A percentile compares a stretch with the other conserved stretches of the same genome.
phyloP scores from a whole-genome alignment of 2,329 filamentous ascomycete species.

The Microdochium trichocladiopsis region DNA sequence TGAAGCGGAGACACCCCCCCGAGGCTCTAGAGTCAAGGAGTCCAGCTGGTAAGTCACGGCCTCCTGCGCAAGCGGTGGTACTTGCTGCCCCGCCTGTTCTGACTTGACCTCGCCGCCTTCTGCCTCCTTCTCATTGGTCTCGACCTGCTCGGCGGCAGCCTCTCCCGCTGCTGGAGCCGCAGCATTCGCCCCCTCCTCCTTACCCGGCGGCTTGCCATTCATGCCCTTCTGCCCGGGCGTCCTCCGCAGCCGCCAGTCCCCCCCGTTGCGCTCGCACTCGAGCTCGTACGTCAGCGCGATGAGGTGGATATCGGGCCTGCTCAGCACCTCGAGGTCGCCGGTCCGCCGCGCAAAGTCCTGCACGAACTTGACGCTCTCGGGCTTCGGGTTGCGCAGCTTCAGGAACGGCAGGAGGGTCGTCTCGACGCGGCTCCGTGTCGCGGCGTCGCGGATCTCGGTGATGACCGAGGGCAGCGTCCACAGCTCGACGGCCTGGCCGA shows the following conservation, averaged over 20 bases:
- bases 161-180: not conserved
- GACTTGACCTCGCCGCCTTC: constrained; percentile 4
- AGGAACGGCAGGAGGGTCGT: constrained; percentile 82
- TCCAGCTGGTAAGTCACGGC: constrained; percentile 2
- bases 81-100: constrained; percentile 1
- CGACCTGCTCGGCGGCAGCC: constrained; percentile 12
- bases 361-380: constrained; percentile 72
- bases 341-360: constrained; percentile 82
- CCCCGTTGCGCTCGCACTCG: constrained; percentile 86
- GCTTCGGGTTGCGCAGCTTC: constrained; percentile 64
- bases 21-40: not conserved
- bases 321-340: constrained; percentile 82
- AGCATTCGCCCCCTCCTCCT: constrained; percentile 19
- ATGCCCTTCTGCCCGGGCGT: constrained; percentile 72
- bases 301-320: constrained; percentile 81
- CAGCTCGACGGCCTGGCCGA: constrained; percentile 68
- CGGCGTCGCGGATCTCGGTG: constrained; percentile 79
- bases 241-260: constrained; percentile 76
- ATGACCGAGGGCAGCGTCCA: constrained; percentile 83
- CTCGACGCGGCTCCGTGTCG: constrained; percentile 73
- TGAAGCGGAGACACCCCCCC: not conserved
- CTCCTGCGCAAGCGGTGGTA: constrained; percentile 1
- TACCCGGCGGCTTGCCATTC: constrained; percentile 59
- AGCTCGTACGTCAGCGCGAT: constrained; percentile 88
- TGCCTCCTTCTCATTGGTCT: constrained; percentile 7